phyloP scores from a whole-genome alignment of 2,329 filamentous ascomycete species.

The Didymosphaeria variabile region DNA sequence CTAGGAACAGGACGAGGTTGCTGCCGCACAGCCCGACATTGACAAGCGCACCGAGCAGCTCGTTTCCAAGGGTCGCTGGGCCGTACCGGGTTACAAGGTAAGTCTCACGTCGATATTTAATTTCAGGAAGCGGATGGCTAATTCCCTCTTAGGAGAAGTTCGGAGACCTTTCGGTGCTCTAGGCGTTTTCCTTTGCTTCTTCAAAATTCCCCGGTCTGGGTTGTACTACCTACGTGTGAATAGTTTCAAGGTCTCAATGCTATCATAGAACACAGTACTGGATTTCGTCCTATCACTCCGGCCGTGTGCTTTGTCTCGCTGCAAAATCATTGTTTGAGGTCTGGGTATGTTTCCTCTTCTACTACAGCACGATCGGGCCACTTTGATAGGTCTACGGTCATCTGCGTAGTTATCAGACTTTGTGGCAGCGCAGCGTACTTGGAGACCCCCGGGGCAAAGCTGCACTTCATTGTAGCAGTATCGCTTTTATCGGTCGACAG shows the following conservation, averaged over 20 bases:
- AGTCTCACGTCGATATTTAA: conserved; percentile 43
- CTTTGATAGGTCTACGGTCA: too few species aligned
- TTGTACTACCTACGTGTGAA: conserved; percentile 53
- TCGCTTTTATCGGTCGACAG: too few species aligned
- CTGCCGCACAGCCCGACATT: conserved; percentile 92
- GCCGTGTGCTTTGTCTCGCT: neutral
- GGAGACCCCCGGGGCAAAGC: too few species aligned
- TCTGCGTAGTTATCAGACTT: too few species aligned
- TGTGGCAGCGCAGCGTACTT: too few species aligned
- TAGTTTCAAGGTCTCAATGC: conserved; percentile 48
- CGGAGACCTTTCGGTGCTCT: conserved; percentile 94
- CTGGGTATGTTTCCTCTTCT: too few species aligned
- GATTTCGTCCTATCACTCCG: neutral
- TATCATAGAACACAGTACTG: conserved; percentile 36
- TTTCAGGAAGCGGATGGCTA: conserved; percentile 48
- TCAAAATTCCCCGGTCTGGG: conserved; percentile 43
- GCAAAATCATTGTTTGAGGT: neutral
- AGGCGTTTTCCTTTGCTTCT: conserved; percentile 58
- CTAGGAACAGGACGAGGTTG: conserved; percentile 83
- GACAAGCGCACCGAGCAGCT: conserved; percentile 95
- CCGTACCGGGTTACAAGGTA: conserved; percentile 98
- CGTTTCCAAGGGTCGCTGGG: conserved; percentile 97
- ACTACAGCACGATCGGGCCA: too few species aligned
- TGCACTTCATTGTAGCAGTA: too few species aligned
- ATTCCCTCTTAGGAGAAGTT: conserved; percentile 86